Conservation (phyloP, 805 yeast species). For the Kluyveromyces siamensis region DNA sequence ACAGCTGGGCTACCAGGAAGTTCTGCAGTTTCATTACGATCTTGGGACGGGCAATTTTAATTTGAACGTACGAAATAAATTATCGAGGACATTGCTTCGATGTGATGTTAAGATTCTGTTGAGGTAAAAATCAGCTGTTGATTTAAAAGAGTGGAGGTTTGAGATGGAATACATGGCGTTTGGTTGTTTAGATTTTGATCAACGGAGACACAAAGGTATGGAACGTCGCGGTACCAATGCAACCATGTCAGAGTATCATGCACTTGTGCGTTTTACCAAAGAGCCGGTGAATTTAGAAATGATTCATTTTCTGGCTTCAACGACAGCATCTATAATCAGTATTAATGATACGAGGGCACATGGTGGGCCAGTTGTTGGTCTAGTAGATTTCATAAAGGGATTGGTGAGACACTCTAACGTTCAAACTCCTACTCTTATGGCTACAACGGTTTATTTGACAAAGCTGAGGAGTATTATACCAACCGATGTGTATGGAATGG, state of each 20-base stretch:
- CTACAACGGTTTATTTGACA: constrained; percentile 74
- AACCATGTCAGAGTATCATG: constrained; percentile 21
- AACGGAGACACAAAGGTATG: no score
- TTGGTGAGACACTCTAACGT: constrained; percentile 79
- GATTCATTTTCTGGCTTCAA: constrained; percentile 19
- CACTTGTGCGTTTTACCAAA: constrained; percentile 20
- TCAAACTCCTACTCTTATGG: constrained; percentile 91
- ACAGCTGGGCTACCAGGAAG: not conserved
- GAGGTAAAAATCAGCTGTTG: not conserved
- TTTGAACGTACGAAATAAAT: not conserved
- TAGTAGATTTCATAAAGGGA: constrained; percentile 58
- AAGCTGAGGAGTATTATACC: constrained; percentile 74
- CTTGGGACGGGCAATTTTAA: not conserved
- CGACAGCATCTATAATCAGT: constrained; percentile 23
- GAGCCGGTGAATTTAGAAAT: constrained; percentile 22
- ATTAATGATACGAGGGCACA: constrained; percentile 13
- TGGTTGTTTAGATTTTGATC: no score
- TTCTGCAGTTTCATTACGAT: not conserved
- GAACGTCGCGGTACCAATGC: not conserved
- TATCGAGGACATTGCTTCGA: not conserved
- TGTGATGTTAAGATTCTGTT: not conserved
- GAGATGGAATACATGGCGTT: not conserved
- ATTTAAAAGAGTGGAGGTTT: not conserved
- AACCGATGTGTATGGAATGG: constrained; percentile 82
- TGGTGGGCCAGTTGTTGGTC: constrained; percentile 30